A percentile compares a stretch with the other conserved stretches of the same genome.
Conservation (phyloP, 352 stramenopile genomes). For the Pythium biforme region DNA sequence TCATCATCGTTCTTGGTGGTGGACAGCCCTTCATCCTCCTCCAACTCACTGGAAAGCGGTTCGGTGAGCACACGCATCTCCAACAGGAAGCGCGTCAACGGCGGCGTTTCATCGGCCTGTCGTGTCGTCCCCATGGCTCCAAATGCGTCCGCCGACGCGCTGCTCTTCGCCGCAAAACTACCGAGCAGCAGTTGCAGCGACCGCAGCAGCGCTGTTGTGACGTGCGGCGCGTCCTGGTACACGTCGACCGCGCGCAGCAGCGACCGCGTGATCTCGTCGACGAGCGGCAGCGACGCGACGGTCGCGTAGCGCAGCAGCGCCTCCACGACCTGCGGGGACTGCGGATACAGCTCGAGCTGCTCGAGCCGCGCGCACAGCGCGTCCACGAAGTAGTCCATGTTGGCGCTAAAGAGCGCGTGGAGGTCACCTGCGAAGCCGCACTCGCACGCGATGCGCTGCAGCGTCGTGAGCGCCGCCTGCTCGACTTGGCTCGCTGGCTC, state of each 20-base stretch:
- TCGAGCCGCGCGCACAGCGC: conserved; percentile 67
- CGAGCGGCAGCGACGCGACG: conserved; percentile 65
- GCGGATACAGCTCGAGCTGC: conserved; percentile 65
- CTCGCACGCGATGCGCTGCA: conserved; percentile 65
- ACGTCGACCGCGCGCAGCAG: conserved; percentile 73
- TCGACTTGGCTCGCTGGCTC: conserved; percentile 60
- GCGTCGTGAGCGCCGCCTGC: conserved; percentile 59
- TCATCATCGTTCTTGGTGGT: too few relatives aligned
- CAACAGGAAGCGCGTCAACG: conserved; percentile 52
- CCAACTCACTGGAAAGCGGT: conserved; percentile 4
- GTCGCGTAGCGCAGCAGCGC: conserved; percentile 59
- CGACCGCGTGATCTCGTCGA: conserved; percentile 73
- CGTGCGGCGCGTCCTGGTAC: conserved; percentile 43
- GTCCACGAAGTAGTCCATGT: conserved; percentile 90
- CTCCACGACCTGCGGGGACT: conserved; percentile 77
- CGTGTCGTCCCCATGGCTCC: conserved; percentile 1
- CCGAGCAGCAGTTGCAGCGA: conserved; percentile 56
- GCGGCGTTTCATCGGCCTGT: conserved; percentile 8
- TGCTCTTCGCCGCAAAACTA: not conserved
- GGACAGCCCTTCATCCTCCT: conserved; percentile 3
- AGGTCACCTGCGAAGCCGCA: conserved; percentile 44
- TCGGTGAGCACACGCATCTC: conserved; percentile 58
- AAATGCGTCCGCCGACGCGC: not conserved
- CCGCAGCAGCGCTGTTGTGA: conserved; percentile 11
- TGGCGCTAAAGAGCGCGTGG: conserved; percentile 66